A percentile compares a stretch with the other conserved stretches of the same genome.
phyloP scores from a whole-genome alignment of 1,284 basidiomycete genomes.

The Cryptococcus sp. region DNA sequence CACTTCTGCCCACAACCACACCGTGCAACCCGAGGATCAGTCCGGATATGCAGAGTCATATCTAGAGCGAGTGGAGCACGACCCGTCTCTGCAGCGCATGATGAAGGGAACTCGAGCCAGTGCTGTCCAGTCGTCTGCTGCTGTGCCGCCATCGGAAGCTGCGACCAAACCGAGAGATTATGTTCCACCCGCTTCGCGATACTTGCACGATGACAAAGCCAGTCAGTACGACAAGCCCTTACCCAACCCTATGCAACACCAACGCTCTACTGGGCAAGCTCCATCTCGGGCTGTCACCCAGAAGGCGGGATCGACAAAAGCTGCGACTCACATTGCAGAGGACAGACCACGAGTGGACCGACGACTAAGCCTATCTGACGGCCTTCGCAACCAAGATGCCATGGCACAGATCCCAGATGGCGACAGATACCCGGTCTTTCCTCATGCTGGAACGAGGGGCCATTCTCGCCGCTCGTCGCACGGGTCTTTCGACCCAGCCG shows the following conservation, averaged over 20 bases:
- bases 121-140: conserved; percentile 30
- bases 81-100: conserved; percentile 39
- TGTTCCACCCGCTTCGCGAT: background rate
- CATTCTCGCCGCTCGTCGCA: conserved; percentile 29
- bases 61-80: conserved; percentile 42
- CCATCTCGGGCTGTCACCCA: background rate
- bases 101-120: conserved; percentile 31
- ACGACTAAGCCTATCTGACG: conserved; percentile 24
- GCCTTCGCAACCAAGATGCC: conserved; percentile 12
- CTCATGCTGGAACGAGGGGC: conserved; percentile 12
- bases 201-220: background rate
- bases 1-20: no score
- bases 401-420: conserved; percentile 29
- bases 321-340: conserved; percentile 9
- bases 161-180: background rate
- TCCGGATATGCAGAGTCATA: conserved; percentile 36
- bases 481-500: conserved; percentile 30
- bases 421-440: conserved; percentile 43
- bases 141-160: conserved; percentile 3
- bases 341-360: conserved; percentile 12
- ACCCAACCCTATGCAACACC: conserved; percentile 10
- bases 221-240: conserved; percentile 16
- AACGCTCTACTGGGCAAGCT: background rate
- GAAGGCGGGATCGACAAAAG: conserved; percentile 1
- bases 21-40: no score